Conservation (phyloP, 2,329 filamentous ascomycete genomes). For the Gnomoniopsis smithogilvyi region DNA sequence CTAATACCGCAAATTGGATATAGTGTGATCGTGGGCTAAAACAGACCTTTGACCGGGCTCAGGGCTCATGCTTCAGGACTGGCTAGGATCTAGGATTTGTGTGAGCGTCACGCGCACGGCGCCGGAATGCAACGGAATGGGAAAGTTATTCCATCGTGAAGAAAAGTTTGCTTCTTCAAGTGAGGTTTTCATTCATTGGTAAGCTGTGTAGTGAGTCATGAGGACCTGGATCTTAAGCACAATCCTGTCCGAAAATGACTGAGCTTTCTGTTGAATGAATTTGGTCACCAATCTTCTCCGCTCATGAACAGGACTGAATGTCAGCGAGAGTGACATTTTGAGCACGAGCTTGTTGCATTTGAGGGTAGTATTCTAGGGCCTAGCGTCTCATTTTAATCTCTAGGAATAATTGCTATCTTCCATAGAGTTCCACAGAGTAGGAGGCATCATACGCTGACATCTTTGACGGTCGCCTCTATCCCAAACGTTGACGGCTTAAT, state of each 20-base stretch:
- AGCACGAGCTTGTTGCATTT: too few relatives aligned
- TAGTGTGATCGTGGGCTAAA: not conserved
- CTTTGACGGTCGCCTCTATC: not conserved
- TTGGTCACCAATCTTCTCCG: too few relatives aligned
- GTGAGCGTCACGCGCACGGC: not conserved
- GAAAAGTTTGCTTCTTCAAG: not conserved
- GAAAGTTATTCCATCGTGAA: not conserved
- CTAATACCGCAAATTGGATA: not conserved
- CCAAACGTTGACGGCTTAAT: conserved; percentile 35
- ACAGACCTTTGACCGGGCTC: not conserved
- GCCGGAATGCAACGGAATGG: not conserved
- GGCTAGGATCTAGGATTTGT: not conserved
- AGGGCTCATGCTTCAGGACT: not conserved
- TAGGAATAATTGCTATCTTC: too few relatives aligned
- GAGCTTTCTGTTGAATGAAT: too few relatives aligned
- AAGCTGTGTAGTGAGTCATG: not conserved
- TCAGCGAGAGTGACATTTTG: too few relatives aligned
- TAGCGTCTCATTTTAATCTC: too few relatives aligned
- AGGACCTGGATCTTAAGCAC: too few relatives aligned
- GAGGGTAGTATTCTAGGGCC: too few relatives aligned
- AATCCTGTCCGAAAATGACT: too few relatives aligned
- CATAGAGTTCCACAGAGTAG: too few relatives aligned
- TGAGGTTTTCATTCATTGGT: not conserved
- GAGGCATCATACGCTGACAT: not conserved
- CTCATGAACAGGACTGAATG: too few relatives aligned